Evolutionary conservation across 163 green algal genomes (phyloP).

Genomic region (Botryococcus braunii): DNA sequence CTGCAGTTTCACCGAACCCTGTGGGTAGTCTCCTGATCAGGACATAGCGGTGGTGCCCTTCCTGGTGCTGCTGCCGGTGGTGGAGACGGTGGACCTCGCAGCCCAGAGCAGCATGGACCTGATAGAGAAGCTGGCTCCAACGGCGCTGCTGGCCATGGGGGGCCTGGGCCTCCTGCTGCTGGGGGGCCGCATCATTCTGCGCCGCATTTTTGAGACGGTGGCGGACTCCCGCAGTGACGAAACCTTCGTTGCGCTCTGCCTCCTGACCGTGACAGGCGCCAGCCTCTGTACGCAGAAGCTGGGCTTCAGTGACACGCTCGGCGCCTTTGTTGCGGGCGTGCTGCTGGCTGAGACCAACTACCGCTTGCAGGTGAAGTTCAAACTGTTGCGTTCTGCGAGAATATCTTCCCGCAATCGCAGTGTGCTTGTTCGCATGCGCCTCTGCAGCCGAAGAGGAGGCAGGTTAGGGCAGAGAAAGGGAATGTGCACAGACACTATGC

Average conservation of each 20-base stretch:
- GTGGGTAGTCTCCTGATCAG: slow-evolving; percentile 28
- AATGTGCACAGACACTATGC: no score
- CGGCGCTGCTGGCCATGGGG: slow-evolving; percentile 49
- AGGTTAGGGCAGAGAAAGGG: no score
- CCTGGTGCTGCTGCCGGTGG: slow-evolving; percentile 86
- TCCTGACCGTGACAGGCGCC: slow-evolving; percentile 84
- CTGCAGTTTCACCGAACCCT: no score
- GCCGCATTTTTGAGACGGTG: slow-evolving; percentile 70
- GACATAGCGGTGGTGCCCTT: slow-evolving; percentile 95
- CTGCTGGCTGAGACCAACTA: slow-evolving; percentile 89
- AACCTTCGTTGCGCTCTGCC: slow-evolving; percentile 86
- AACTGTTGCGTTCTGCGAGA: no score
- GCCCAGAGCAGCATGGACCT: slow-evolving; percentile 23
- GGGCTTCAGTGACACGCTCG: slow-evolving; percentile 87
- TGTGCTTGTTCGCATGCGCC: no score
- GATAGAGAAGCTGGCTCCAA: slow-evolving; percentile 53
- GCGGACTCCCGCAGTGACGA: slow-evolving; percentile 70
- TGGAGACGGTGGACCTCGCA: slow-evolving; percentile 40
- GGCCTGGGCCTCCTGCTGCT: slow-evolving; percentile 76
- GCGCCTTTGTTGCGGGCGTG: slow-evolving; percentile 89
- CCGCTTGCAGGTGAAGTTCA: slow-evolving; percentile 62
- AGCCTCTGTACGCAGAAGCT: slow-evolving; percentile 68
- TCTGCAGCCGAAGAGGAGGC: no score
- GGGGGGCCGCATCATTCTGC: slow-evolving; percentile 66
- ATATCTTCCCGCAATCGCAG: no score